phyloP scores from a whole-genome alignment of 768 basidiomycete genomes.

The Suillus subluteus region DNA sequence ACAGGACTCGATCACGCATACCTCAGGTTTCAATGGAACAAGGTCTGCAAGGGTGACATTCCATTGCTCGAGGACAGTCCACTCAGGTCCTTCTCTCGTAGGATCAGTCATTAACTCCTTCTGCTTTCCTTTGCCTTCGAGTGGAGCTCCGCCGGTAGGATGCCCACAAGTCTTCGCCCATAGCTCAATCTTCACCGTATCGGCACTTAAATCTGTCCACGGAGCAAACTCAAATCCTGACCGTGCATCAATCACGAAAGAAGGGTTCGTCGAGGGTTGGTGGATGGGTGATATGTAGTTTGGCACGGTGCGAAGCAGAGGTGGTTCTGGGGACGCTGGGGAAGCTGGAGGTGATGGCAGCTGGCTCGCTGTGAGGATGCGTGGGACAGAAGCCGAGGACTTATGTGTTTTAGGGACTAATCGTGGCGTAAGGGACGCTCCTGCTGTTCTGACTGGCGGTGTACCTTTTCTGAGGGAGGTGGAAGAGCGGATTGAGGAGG shows the following conservation, averaged over 20 bases:
- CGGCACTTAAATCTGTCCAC: slow-evolving; percentile 56
- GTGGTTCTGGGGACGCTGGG: slow-evolving; percentile 17
- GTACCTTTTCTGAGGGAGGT: slow-evolving; percentile 22
- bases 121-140: slow-evolving; percentile 48
- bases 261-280: slow-evolving; percentile 82
- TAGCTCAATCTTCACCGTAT: slow-evolving; percentile 56
- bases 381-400: slow-evolving; percentile 27
- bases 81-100: slow-evolving; percentile 39
- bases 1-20: slow-evolving; percentile 41
- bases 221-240: slow-evolving; percentile 55
- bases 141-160: slow-evolving; percentile 15
- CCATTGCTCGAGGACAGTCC: slow-evolving; percentile 74
- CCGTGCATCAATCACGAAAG: slow-evolving; percentile 61
- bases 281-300: slow-evolving; percentile 83
- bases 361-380: slow-evolving; percentile 29
- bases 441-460: slow-evolving; percentile 18
- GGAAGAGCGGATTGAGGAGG: slow-evolving; percentile 17
- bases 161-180: slow-evolving; percentile 50
- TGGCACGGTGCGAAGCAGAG: slow-evolving; percentile 38
- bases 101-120: slow-evolving; percentile 35
- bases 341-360: slow-evolving; percentile 25
- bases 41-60: slow-evolving; percentile 61
- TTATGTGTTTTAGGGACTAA: slow-evolving; percentile 24
- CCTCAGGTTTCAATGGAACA: slow-evolving; percentile 62
- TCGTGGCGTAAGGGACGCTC: slow-evolving; percentile 19